A percentile compares a stretch with the other conserved stretches of the same genome.
Conservation (phyloP, 148 eudicot species). For the Euryodendron excelsum region DNA sequence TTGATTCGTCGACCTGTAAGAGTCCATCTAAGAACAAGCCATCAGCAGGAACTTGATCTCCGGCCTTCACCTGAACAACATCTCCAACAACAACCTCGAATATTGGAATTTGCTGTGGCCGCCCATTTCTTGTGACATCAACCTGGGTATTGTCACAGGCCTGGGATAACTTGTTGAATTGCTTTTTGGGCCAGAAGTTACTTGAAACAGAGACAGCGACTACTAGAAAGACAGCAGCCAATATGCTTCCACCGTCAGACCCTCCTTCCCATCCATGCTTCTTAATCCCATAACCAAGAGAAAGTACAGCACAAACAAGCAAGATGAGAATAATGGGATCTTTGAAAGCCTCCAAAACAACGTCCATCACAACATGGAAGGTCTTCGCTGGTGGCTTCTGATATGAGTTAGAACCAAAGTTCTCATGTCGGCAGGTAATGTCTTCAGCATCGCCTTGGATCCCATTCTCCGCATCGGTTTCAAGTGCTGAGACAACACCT, state of each 20-base stretch:
- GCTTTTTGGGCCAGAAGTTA: constrained; percentile 14
- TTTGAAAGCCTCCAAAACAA: neutral
- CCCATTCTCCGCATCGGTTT: neutral
- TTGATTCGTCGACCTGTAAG: constrained; percentile 11
- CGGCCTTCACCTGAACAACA: constrained; percentile 12
- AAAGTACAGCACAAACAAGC: neutral
- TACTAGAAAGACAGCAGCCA: constrained; percentile 15
- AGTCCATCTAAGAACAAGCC: constrained; percentile 3
- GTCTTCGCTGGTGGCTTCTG: neutral
- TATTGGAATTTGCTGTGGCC: constrained; percentile 18
- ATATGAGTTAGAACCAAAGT: neutral
- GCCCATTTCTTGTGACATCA: constrained; percentile 20
- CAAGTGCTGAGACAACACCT: neutral
- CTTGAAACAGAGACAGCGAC: constrained; percentile 13
- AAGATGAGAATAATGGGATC: constrained; percentile 6
- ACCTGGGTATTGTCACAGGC: constrained; percentile 10
- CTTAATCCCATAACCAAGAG: constrained; percentile 1
- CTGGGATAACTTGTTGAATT: constrained; percentile 9
- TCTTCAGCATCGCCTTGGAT: neutral
- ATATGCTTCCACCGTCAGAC: neutral
- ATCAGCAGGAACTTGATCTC: no score
- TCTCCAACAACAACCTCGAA: constrained; percentile 38
- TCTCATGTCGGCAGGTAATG: neutral
- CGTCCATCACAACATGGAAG: neutral
- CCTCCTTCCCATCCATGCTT: constrained; percentile 9